Conservation (phyloP, 1,284 basidiomycete genomes). For the Ustilago shanxiensis region DNA sequence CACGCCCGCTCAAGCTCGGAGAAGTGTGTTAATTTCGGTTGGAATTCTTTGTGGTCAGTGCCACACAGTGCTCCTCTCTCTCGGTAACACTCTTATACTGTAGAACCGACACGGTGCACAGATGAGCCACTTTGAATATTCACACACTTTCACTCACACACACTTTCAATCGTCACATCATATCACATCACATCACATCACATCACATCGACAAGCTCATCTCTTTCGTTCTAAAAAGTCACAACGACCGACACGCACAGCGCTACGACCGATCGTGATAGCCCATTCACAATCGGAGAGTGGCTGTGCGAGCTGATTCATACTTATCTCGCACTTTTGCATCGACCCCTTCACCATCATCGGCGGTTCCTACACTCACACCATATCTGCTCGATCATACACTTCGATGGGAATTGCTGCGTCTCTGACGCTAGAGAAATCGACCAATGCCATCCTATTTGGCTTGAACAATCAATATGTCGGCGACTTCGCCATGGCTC, state of each 20-base stretch:
- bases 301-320: too few relatives aligned
- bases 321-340: too few relatives aligned
- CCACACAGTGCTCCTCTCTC: background rate
- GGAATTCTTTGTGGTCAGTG: conserved; percentile 2
- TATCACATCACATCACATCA: background rate
- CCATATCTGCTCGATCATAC: background rate
- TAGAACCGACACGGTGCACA: background rate
- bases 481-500: conserved; percentile 37
- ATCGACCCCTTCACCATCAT: too few relatives aligned
- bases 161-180: too few relatives aligned
- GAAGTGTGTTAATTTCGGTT: background rate
- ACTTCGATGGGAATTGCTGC: background rate
- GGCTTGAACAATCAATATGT: conserved; percentile 1
- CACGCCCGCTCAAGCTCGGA: too few relatives aligned
- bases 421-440: conserved; percentile 1
- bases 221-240: too few relatives aligned
- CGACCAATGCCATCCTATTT: background rate
- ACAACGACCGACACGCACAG: too few relatives aligned
- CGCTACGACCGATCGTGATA: too few relatives aligned
- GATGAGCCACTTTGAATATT: too few relatives aligned
- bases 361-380: background rate
- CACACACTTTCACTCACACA: too few relatives aligned
- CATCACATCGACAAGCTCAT: background rate
- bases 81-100: background rate
- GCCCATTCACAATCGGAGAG: too few relatives aligned